Conservation (phyloP, 768 basidiomycete genomes). For the Russula ochroleuca region DNA sequence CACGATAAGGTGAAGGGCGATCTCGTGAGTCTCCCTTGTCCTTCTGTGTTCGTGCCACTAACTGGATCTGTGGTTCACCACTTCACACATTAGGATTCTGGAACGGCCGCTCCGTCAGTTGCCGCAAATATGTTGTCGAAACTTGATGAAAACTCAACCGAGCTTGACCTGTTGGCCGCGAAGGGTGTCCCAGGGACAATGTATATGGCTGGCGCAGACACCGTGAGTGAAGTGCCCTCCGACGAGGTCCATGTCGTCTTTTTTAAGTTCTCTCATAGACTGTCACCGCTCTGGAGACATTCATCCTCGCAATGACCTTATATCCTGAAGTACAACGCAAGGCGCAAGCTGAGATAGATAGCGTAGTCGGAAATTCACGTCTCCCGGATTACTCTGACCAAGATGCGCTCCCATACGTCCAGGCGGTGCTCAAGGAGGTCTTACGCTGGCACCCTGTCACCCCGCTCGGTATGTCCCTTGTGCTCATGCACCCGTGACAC, state of each 20-base stretch:
- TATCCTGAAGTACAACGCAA: neutral
- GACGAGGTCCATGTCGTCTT: neutral
- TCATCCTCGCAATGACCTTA: neutral
- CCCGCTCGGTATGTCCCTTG: neutral
- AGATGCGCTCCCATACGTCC: neutral
- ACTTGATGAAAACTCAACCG: neutral
- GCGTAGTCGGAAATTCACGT: neutral
- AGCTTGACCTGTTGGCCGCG: neutral
- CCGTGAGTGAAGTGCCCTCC: neutral
- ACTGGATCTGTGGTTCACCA: neutral
- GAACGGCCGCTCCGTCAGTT: neutral
- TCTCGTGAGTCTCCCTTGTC: neutral
- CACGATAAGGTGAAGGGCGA: neutral
- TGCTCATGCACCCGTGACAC: neutral
- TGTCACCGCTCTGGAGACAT: neutral
- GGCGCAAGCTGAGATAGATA: neutral
- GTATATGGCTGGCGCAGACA: neutral
- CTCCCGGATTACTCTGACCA: neutral
- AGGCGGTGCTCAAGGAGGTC: neutral
- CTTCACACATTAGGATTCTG: neutral
- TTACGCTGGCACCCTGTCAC: neutral
- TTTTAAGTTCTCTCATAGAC: neutral
- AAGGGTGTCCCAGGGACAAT: neutral
- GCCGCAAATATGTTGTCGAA: neutral
- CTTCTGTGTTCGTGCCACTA: neutral